These are phyloP conservation scores for Torulaspora gathmanii DNA, from an alignment of 805 yeast genomes.

Conservation along the genomic window DNA sequence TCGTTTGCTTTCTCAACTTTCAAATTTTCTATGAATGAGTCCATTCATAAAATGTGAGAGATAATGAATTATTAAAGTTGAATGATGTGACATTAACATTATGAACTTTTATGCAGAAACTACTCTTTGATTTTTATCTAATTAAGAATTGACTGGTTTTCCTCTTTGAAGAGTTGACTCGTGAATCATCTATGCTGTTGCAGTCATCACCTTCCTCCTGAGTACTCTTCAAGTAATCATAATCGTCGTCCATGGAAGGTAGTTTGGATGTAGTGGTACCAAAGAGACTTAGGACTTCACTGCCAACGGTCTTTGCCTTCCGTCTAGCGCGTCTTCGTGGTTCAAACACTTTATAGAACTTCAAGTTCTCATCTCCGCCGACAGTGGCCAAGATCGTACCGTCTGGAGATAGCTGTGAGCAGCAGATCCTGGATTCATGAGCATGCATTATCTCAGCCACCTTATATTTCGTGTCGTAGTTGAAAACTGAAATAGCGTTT, in stretches of 20 bases:
- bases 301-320: conserved; percentile 31
- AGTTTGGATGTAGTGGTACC: conserved; percentile 10
- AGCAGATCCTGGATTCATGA: conserved; percentile 83
- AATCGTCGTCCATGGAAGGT: conserved; percentile 7
- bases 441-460: conserved; percentile 84
- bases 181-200: conserved; percentile 11
- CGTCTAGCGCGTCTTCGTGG: conserved; percentile 38
- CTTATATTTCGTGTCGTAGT: conserved; percentile 78
- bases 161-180: conserved; percentile 14
- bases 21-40: conserved; percentile 26
- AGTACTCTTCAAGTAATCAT: conserved; percentile 6
- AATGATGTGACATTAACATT: neutral
- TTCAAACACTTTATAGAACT: conserved; percentile 91
- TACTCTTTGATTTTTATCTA: conserved; percentile 13
- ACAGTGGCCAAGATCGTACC: conserved; percentile 87
- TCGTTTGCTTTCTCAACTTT: conserved; percentile 22
- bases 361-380: conserved; percentile 93
- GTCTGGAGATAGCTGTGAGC: conserved; percentile 84
- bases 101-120: neutral
- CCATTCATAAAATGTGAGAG: conserved; percentile 20
- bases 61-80: neutral
- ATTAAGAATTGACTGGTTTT: conserved; percentile 27
- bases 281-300: conserved; percentile 19
- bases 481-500: conserved; percentile 75
- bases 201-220: conserved; percentile 10